Conservation (phyloP, 2,329 filamentous ascomycete species). For the Botrytis porri region DNA sequence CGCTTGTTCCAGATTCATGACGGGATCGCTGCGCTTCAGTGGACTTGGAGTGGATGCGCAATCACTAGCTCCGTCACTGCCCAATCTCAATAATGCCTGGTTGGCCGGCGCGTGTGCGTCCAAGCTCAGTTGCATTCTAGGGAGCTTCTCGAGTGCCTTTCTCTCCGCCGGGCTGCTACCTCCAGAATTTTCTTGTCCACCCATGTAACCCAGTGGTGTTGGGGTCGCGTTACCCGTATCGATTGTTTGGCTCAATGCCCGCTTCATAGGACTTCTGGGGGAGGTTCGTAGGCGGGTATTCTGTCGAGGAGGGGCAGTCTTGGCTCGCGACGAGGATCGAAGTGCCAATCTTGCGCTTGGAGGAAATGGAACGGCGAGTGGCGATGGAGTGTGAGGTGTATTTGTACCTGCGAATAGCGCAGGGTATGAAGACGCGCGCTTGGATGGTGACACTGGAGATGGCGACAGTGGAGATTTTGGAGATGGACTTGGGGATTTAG, state of each 20-base stretch:
- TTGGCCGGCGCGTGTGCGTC: constrained; percentile 53
- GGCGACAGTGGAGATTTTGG: constrained; percentile 58
- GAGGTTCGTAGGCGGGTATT: constrained; percentile 65
- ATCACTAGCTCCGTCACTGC: constrained; percentile 44
- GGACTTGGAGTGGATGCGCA: constrained; percentile 67
- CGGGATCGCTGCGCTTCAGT: constrained; percentile 85
- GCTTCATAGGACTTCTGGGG: constrained; percentile 77
- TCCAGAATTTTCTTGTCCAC: constrained; percentile 45
- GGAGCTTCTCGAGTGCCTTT: constrained; percentile 50
- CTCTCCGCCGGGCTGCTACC: constrained; percentile 47
- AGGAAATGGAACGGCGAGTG: constrained; percentile 62
- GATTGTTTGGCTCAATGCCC: constrained; percentile 63
- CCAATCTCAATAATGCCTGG: constrained; percentile 49
- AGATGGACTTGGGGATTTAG: constrained; percentile 43
- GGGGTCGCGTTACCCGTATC: constrained; percentile 69
- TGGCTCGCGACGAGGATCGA: constrained; percentile 59
- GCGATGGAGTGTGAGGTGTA: constrained; percentile 46
- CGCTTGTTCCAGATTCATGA: constrained; percentile 80
- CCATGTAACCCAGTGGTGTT: constrained; percentile 24
- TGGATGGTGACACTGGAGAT: constrained; percentile 49
- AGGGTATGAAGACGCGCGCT: constrained; percentile 50
- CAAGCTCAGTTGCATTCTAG: constrained; percentile 46
- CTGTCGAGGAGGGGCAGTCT: constrained; percentile 53
- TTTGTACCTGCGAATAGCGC: constrained; percentile 40
- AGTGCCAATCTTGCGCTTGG: constrained; percentile 65